These are phyloP conservation scores for Cystofilobasidium ferigula DNA, from an alignment of 768 basidiomycete species.

Conservation along the genomic window DNA sequence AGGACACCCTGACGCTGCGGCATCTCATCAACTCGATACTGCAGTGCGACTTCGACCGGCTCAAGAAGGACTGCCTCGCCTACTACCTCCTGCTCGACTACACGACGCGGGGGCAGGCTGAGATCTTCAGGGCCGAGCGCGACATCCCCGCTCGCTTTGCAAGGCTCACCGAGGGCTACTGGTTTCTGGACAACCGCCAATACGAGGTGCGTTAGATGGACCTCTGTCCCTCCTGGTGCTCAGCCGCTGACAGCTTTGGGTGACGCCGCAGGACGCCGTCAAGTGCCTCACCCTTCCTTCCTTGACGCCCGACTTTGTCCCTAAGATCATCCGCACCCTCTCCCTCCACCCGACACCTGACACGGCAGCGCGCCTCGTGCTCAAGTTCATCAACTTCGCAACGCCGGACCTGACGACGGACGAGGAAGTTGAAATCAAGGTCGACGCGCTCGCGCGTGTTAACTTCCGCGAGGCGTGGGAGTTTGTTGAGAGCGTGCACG, in stretches of 20 bases:
- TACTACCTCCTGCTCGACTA: constrained; percentile 76
- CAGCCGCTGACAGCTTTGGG: constrained; percentile 4
- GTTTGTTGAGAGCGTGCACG: constrained; percentile 54
- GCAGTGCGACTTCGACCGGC: constrained; percentile 53
- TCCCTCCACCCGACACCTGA: constrained; percentile 45
- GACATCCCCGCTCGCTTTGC: constrained; percentile 67
- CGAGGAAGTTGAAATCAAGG: constrained; percentile 59
- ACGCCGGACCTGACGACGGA: constrained; percentile 61
- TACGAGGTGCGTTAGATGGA: constrained; percentile 53
- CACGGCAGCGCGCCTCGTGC: constrained; percentile 49
- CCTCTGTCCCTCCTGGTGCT: not conserved
- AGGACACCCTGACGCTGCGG: constrained; percentile 47
- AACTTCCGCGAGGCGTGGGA: constrained; percentile 64
- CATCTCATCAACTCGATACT: constrained; percentile 54
- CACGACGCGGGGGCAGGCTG: constrained; percentile 42
- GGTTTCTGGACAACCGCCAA: constrained; percentile 61
- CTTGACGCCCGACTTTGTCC: constrained; percentile 61
- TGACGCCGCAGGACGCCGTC: constrained; percentile 51
- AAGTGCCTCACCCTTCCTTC: constrained; percentile 62
- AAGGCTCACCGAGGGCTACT: constrained; percentile 70
- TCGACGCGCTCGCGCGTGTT: constrained; percentile 54
- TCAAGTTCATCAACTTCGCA: constrained; percentile 63
- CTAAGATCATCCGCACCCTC: constrained; percentile 64
- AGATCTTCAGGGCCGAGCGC: constrained; percentile 45
- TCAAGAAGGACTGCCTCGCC: constrained; percentile 69